Base-by-base conservation (phyloP, 305 asterid genomes). In the Fraxinus baroniana region DNA sequence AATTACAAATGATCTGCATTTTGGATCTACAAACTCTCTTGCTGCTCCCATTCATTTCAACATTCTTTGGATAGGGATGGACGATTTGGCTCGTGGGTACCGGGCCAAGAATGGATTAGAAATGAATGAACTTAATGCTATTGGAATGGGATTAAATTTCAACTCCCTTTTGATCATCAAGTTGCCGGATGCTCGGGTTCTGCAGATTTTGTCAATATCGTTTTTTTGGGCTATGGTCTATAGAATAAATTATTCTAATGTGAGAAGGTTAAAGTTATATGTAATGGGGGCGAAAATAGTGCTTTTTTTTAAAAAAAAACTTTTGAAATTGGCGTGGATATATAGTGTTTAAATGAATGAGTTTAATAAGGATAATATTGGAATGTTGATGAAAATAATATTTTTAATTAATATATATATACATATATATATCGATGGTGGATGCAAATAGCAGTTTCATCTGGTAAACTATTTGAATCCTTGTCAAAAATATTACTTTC, bases 161-260 rank as follows among this genome's bases (percentile, higher is more conserved):
- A 73, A 78, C 46, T 71, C 93, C 75, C 82, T 89, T 37, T 83
- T 91, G 88, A 77, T 87, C 0, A 88, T 88, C 85, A 87, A 85
- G 85, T 81, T 91, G 79, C 93, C 92, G 8, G 90, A 90, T 86
- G 84, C 92, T 9, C 83, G 94, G 81, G 86, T 86, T 80, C 70
- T 92, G 78, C 90, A 89, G 15, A 62, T 89, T 8, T 37, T 94
- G 84, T 89, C 94, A 28, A 83, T 93, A 73, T 90, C 93, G 0
- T 72, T 94, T 80, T 83, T 91, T 76, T 44, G 92, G 72, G 93
- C 90, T 8, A 83, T 94, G 85, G 37, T 93, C 37, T 33, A 33
- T 4, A 33, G 37, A 33, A 33, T 33, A 33, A 33, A 32, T 32
- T 32, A 32, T 32, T 32, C 33, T 32, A 32, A 32, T 32, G 33